These are phyloP conservation scores for Verticillium isaacii DNA, from an alignment of 2,329 filamentous ascomycete species.

Conservation along the genomic window DNA sequence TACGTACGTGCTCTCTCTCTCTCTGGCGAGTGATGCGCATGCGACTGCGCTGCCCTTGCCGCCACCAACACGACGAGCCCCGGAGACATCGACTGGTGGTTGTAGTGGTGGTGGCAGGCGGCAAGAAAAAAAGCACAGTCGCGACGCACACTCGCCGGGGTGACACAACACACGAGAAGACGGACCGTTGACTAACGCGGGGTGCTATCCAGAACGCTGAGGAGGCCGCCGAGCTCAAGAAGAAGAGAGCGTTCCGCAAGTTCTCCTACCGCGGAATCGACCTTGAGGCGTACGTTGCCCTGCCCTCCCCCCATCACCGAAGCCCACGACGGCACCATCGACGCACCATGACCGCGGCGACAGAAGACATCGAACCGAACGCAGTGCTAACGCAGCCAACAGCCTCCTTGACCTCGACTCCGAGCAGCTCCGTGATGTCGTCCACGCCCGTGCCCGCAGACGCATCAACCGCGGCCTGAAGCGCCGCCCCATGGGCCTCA, in stretches of 20 bases:
- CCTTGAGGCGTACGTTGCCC: slow-evolving; percentile 85
- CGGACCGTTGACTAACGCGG: slow-evolving; percentile 21
- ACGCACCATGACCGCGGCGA: neutral
- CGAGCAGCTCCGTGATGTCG: slow-evolving; percentile 98
- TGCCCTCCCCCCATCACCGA: neutral
- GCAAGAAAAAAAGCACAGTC: slow-evolving; percentile 2
- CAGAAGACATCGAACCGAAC: neutral
- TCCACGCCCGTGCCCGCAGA: slow-evolving; percentile 96
- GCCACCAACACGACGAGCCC: slow-evolving; percentile 3
- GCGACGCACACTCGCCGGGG: neutral
- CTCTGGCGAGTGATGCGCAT: neutral
- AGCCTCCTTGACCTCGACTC: slow-evolving; percentile 98
- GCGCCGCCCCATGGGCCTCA: slow-evolving; percentile 99
- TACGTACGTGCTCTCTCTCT: slow-evolving; percentile 61
- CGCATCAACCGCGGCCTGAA: slow-evolving; percentile 99
- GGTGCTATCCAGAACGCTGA: slow-evolving; percentile 70
- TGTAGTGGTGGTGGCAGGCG: neutral
- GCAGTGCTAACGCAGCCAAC: slow-evolving; percentile 17
- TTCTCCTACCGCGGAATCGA: slow-evolving; percentile 99
- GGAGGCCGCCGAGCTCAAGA: slow-evolving; percentile 99
- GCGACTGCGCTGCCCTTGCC: neutral
- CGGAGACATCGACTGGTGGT: neutral
- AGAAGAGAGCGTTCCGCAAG: slow-evolving; percentile 99
- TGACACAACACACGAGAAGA: neutral
- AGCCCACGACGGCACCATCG: neutral